Base-by-base conservation (phyloP, 1,284 basidiomycete genomes). In the Trichosporon inkin region DNA sequence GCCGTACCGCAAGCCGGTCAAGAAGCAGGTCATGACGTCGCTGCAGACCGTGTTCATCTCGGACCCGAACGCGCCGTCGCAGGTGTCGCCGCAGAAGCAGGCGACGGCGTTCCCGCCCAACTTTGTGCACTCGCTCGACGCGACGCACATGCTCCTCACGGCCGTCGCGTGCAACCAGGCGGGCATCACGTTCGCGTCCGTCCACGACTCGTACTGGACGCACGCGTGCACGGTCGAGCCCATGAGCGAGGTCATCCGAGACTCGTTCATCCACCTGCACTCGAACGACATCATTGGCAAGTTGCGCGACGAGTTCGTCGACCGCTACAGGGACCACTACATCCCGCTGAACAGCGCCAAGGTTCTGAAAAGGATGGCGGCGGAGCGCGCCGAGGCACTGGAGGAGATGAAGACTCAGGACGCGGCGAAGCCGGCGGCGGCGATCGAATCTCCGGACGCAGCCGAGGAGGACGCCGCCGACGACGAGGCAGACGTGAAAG, bases 171-270 rank as follows among this genome's bases (percentile, higher is more conserved):
- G 91, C 74, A 81, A 84, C 68, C 83, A 85, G 17, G 83, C 84
- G 70, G 82, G 81, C 52, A 75, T 96, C 62, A 88, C 88, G 0
- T 98, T 98, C 74, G 95, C 94, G 0, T 90, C 92, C 2, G 96
- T 99, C 13, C 95, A 99, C 78, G 96, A 99, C 76, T 97, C 93
- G 1, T 99, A 98, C 81, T 99, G 95, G 95, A 98, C 95, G 7
- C 95, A 99, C 74, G 90, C 95, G 0, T 84, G 82, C 38, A 85
- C 84, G 64, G 89, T 98, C 62, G 91, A 97, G 77, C 81, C 85
- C 58, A 96, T 99, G 92, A 90, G 90, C 0, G 82, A 82, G 53
- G 83, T 90, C 68, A 94, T 99, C 68, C 88, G 95, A 32, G 90
- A 95, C 55, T 92, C 91, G 0, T 99, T 99, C 77, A 90, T 99